Evolutionary conservation across 2,329 filamentous ascomycete genomes (phyloP).

Genomic region (Epichloe bromicola): DNA sequence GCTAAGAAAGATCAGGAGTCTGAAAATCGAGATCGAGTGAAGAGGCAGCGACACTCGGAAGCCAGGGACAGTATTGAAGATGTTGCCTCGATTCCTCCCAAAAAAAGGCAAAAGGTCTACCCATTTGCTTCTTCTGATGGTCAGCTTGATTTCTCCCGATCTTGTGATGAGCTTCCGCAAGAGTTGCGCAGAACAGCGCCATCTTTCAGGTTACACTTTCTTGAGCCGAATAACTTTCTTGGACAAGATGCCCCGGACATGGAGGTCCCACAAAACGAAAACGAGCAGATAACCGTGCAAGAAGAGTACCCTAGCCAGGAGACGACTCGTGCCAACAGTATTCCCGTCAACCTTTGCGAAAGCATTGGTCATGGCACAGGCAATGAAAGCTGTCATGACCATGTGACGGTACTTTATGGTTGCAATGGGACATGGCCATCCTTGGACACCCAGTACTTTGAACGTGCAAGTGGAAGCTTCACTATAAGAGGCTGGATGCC

Average conservation of each 20-base stretch:
- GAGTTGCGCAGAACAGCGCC: background rate
- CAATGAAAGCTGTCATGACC: background rate
- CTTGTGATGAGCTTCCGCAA: background rate
- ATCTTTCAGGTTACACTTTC: slow-evolving; percentile 1
- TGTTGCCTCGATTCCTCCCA: background rate
- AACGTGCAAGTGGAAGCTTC: slow-evolving; percentile 24
- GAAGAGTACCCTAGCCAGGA: background rate
- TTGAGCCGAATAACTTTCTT: slow-evolving; percentile 5
- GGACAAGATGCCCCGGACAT: slow-evolving; percentile 1
- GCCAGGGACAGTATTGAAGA: background rate
- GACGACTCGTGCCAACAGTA: background rate
- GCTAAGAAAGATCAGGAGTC: slow-evolving; percentile 18
- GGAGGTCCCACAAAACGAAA: background rate
- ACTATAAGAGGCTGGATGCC: slow-evolving; percentile 32
- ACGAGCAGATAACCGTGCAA: background rate
- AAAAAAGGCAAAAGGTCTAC: background rate
- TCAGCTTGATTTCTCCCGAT: background rate
- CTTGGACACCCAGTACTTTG: slow-evolving; percentile 21
- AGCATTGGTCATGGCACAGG: background rate
- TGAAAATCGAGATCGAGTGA: slow-evolving; percentile 9
- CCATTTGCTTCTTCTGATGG: background rate
- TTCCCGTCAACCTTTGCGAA: background rate
- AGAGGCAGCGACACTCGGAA: slow-evolving; percentile 6
- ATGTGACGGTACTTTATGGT: slow-evolving; percentile 12
- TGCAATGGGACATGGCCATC: slow-evolving; percentile 20